phyloP scores from a whole-genome alignment of 768 basidiomycete genomes.

The Russula sp. region DNA sequence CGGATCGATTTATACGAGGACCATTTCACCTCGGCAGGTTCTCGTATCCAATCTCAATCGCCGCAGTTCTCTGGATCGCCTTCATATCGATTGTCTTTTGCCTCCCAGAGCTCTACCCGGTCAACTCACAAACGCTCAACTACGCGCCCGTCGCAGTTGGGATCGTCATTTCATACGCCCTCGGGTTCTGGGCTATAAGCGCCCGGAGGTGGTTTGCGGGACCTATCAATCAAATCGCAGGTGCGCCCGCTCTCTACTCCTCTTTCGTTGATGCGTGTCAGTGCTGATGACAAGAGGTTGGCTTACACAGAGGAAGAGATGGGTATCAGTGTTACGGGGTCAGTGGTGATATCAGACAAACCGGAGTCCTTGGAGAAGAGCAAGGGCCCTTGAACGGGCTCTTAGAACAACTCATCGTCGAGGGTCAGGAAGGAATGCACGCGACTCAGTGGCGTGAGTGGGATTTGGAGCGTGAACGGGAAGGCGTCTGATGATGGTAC shows the following conservation, averaged over 20 bases:
- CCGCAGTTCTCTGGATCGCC: constrained; percentile 62
- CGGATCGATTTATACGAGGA: constrained; percentile 56
- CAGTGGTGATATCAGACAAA: constrained; percentile 31
- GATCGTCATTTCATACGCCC: constrained; percentile 60
- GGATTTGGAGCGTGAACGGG: not conserved
- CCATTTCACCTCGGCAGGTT: constrained; percentile 69
- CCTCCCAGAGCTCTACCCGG: constrained; percentile 67
- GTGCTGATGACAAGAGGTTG: not conserved
- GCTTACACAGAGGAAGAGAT: constrained; percentile 44
- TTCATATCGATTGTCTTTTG: constrained; percentile 76
- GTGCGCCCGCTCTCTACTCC: not conserved
- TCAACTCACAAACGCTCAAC: constrained; percentile 68
- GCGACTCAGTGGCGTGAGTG: not conserved
- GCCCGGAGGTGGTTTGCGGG: constrained; percentile 73
- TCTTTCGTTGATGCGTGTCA: not conserved
- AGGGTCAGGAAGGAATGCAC: too few relatives aligned
- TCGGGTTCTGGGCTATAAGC: constrained; percentile 68
- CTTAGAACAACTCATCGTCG: not conserved
- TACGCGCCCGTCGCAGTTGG: constrained; percentile 75
- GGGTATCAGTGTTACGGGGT: constrained; percentile 50
- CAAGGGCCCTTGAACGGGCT: not conserved
- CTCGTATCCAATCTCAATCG: constrained; percentile 56
- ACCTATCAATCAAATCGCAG: constrained; percentile 59
- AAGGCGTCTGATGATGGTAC: too few relatives aligned
- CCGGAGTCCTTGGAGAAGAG: not conserved